These are phyloP conservation scores for Tetrapyrgos nigripes DNA, from an alignment of 1,284 basidiomycete species.

Conservation along the genomic window DNA sequence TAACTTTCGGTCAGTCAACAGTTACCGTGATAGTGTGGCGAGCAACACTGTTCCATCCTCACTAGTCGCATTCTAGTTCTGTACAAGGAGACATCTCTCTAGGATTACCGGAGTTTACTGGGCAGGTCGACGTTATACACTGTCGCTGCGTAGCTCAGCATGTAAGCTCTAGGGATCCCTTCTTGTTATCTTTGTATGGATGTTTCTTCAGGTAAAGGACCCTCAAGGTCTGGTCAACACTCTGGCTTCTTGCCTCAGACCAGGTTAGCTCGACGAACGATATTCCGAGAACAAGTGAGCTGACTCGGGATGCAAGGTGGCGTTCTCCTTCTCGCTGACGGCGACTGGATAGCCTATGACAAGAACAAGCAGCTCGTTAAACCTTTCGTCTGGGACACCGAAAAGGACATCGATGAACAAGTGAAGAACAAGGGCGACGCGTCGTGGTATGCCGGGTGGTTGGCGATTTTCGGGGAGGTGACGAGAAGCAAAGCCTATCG, in stretches of 20 bases:
- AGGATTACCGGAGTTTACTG: slow-evolving; percentile 23
- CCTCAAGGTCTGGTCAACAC: slow-evolving; percentile 22
- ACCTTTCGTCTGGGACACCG: slow-evolving; percentile 22
- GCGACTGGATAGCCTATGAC: slow-evolving; percentile 27
- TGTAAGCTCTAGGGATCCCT: slow-evolving; percentile 18
- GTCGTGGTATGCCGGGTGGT: slow-evolving; percentile 32
- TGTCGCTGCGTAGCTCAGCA: slow-evolving; percentile 32
- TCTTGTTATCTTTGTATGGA: neutral
- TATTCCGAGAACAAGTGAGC: too few species aligned
- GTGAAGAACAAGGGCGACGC: slow-evolving; percentile 8
- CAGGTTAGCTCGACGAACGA: slow-evolving; percentile 17
- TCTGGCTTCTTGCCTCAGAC: slow-evolving; percentile 24
- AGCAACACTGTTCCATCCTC: neutral
- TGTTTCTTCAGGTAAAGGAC: slow-evolving; percentile 21
- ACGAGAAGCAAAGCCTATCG: slow-evolving; percentile 25
- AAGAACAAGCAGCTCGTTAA: slow-evolving; percentile 22
- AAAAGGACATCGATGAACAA: slow-evolving; percentile 14
- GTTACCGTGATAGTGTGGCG: neutral
- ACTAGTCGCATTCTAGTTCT: too few species aligned
- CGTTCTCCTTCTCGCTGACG: slow-evolving; percentile 27
- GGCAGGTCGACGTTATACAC: slow-evolving; percentile 31
- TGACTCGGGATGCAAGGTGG: slow-evolving; percentile 21
- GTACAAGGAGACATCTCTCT: slow-evolving; percentile 26
- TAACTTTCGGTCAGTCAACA: slow-evolving; percentile 25
- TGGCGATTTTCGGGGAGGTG: slow-evolving; percentile 19